Conservation (phyloP, 2,329 filamentous ascomycete species). For the Penicillium rolfsii region DNA sequence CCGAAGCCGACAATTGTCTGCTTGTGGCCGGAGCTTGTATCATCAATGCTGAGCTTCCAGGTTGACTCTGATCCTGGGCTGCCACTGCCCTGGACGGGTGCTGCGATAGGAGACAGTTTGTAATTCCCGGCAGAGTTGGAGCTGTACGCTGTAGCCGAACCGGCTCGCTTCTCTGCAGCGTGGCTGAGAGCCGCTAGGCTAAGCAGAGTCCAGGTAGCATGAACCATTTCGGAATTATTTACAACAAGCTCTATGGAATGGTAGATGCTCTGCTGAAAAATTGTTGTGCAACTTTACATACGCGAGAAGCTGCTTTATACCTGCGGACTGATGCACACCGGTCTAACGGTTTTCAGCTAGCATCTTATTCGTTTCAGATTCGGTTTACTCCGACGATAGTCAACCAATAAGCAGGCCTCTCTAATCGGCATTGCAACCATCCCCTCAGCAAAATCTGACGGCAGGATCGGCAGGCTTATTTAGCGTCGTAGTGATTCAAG, state of each 20-base stretch:
- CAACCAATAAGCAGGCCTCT: not conserved
- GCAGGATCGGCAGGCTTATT: not conserved
- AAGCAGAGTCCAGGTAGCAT: constrained; percentile 8
- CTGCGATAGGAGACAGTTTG: constrained; percentile 27
- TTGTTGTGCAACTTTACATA: not conserved
- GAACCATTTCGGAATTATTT: constrained; percentile 4
- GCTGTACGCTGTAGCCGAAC: constrained; percentile 30
- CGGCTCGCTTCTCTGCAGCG: constrained; percentile 21
- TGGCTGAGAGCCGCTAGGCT: constrained; percentile 20
- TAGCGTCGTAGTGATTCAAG: constrained; percentile 1
- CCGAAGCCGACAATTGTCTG: constrained; percentile 42
- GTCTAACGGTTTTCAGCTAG: not conserved
- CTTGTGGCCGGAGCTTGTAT: constrained; percentile 32
- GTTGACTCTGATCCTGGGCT: constrained; percentile 28
- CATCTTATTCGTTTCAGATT: not conserved
- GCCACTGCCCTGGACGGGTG: constrained; percentile 26
- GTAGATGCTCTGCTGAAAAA: not conserved
- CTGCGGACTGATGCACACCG: not conserved
- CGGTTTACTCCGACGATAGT: no score
- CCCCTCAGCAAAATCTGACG: not conserved
- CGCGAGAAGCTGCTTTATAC: not conserved
- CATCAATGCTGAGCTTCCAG: constrained; percentile 33
- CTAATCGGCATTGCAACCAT: not conserved
- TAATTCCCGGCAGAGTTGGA: constrained; percentile 34
- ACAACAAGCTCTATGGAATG: not conserved